Conservation (phyloP, 2,329 filamentous ascomycete genomes). For the Ceratocystis destructans region DNA sequence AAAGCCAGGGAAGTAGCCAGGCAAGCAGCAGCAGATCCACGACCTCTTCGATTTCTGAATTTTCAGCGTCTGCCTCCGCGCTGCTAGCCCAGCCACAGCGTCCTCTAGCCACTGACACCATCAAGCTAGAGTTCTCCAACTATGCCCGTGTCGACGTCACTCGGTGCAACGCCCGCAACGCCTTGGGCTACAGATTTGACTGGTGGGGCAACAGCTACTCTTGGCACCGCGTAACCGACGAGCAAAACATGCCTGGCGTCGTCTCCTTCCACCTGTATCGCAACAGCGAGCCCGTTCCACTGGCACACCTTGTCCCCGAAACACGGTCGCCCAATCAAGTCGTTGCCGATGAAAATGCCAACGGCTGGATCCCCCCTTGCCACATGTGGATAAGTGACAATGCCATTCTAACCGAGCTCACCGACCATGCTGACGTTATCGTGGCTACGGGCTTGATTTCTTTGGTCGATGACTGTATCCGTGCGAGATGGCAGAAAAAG, state of each 20-base stretch:
- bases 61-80: slow-evolving; percentile 19
- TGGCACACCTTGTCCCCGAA: slow-evolving; percentile 79
- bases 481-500: slow-evolving; percentile 49
- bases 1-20: background rate
- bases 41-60: slow-evolving; percentile 11
- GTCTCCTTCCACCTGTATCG: slow-evolving; percentile 71
- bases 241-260: slow-evolving; percentile 49
- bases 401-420: slow-evolving; percentile 51
- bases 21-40: background rate
- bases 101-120: slow-evolving; percentile 53
- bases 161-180: slow-evolving; percentile 46
- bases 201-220: slow-evolving; percentile 82
- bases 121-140: slow-evolving; percentile 91
- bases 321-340: slow-evolving; percentile 57
- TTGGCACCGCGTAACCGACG: slow-evolving; percentile 64
- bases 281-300: slow-evolving; percentile 44
- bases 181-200: slow-evolving; percentile 76
- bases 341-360: slow-evolving; percentile 57
- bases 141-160: slow-evolving; percentile 83
- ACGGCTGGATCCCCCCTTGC: slow-evolving; percentile 81
- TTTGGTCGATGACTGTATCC: slow-evolving; percentile 84
- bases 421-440: slow-evolving; percentile 79
- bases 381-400: slow-evolving; percentile 80
- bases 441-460: slow-evolving; percentile 79
- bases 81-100: slow-evolving; percentile 24